phyloP scores from a whole-genome alignment of 176 grass and related monocot genomes.

The Oryza rufipogon region DNA sequence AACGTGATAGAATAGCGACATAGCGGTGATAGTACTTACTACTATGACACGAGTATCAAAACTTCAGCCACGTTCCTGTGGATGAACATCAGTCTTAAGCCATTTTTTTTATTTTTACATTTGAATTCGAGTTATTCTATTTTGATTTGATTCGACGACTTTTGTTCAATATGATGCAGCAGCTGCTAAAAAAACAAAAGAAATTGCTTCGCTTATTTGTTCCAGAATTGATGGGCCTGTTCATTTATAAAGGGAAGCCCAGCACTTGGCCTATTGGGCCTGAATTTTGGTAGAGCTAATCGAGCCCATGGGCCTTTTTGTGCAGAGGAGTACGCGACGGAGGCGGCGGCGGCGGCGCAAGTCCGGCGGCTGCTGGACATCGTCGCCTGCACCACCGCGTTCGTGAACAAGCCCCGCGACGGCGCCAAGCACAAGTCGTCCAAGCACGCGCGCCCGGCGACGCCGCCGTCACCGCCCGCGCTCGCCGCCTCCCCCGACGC shows the following conservation, averaged over 20 bases:
- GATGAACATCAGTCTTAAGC: neutral
- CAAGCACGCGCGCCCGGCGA: constrained; percentile 49
- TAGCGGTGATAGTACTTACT: too few species aligned
- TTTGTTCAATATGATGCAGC: neutral
- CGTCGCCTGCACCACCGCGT: constrained; percentile 82
- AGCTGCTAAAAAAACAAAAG: neutral
- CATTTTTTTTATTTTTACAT: too few species aligned
- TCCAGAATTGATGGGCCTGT: neutral
- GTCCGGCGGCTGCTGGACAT: constrained; percentile 92
- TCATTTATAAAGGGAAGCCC: neutral
- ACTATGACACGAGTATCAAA: neutral
- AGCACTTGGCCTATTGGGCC: neutral
- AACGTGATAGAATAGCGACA: neutral
- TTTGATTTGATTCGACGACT: neutral
- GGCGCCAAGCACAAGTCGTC: constrained; percentile 49
- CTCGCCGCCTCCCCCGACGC: neutral
- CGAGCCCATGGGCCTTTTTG: neutral
- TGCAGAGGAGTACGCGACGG: constrained; percentile 82
- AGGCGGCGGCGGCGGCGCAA: constrained; percentile 74
- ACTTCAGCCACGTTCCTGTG: too few species aligned
- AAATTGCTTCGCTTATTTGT: neutral
- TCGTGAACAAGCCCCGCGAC: constrained; percentile 75
- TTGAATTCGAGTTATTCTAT: neutral
- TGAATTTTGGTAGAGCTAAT: neutral
- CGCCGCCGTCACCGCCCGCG: constrained; percentile 38